phyloP scores from a whole-genome alignment of 2,329 filamentous ascomycete species.

The Apiospora arundinis region DNA sequence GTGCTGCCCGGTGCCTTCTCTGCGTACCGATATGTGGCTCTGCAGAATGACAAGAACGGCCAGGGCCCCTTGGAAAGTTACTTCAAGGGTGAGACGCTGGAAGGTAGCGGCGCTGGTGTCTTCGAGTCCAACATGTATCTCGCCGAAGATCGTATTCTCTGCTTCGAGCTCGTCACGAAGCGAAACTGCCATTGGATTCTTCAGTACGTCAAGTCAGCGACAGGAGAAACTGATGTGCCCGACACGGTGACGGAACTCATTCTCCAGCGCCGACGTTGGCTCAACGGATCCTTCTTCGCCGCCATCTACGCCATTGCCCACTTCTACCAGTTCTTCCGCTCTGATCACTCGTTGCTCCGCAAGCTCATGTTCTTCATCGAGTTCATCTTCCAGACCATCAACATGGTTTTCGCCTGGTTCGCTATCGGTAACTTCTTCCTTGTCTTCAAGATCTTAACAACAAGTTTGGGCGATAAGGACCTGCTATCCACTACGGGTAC shows the following conservation, averaged over 20 bases:
- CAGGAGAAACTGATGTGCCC: constrained; percentile 95
- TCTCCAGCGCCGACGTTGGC: constrained; percentile 92
- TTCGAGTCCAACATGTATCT: constrained; percentile 98
- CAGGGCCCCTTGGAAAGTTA: constrained; percentile 97
- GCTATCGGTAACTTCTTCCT: constrained; percentile 98
- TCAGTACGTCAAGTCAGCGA: constrained; percentile 98
- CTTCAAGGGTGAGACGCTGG: constrained; percentile 97
- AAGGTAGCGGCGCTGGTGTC: constrained; percentile 94
- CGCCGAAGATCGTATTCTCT: constrained; percentile 90
- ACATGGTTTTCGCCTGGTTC: constrained; percentile 99
- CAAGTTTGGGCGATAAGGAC: constrained; percentile 72
- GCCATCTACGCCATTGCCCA: constrained; percentile 94
- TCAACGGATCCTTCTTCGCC: constrained; percentile 98
- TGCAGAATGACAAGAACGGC: constrained; percentile 96
- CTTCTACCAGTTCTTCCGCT: constrained; percentile 95
- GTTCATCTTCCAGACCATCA: constrained; percentile 92
- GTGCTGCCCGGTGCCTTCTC: constrained; percentile 94
- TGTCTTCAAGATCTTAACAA: constrained; percentile 95
- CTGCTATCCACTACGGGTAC: constrained; percentile 80
- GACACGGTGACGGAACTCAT: constrained; percentile 94
- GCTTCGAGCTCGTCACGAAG: constrained; percentile 97
- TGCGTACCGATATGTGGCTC: constrained; percentile 92
- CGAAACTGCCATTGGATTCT: constrained; percentile 97
- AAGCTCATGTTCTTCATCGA: constrained; percentile 92
- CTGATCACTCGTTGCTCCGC: constrained; percentile 84